These are phyloP conservation scores for Arthonia radiata DNA, from an alignment of 495 filamentous ascomycete genomes.

Conservation along the genomic window DNA sequence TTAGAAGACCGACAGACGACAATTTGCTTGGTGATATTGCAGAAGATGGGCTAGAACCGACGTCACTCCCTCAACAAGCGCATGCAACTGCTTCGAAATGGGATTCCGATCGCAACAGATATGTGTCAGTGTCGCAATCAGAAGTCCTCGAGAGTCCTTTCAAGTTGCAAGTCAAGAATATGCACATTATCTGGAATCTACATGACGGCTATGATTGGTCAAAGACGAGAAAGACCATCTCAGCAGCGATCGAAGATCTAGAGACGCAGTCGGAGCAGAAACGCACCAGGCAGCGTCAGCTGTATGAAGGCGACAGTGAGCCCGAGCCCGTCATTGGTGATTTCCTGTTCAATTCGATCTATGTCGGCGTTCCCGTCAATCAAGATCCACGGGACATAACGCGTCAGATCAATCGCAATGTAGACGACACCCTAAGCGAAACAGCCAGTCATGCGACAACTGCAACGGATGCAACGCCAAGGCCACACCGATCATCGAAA, in stretches of 20 bases:
- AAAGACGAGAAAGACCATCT: constrained; percentile 24
- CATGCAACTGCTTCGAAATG: constrained; percentile 41
- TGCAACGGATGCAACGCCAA: constrained; percentile 34
- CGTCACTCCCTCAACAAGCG: constrained; percentile 13
- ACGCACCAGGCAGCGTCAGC: constrained; percentile 22
- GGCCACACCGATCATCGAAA: constrained; percentile 20
- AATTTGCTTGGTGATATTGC: too few species aligned
- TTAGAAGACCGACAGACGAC: too few species aligned
- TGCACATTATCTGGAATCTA: constrained; percentile 92
- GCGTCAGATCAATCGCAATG: constrained; percentile 60
- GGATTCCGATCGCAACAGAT: constrained; percentile 50
- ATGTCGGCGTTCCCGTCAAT: constrained; percentile 76
- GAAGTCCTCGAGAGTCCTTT: constrained; percentile 47
- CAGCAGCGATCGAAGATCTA: constrained; percentile 64
- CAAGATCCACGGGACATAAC: constrained; percentile 59
- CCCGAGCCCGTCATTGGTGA: constrained; percentile 75
- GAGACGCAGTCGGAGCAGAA: constrained; percentile 59
- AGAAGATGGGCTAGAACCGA: too few species aligned
- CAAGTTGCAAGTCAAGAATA: constrained; percentile 52
- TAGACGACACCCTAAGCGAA: constrained; percentile 71
- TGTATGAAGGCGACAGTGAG: constrained; percentile 37
- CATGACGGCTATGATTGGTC: constrained; percentile 98
- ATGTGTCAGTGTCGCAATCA: constrained; percentile 35
- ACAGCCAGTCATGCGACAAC: constrained; percentile 63
- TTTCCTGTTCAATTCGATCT: constrained; percentile 95